Base-by-base conservation (phyloP, 306 rosid species). In the Oxytropis ochrocephala region DNA sequence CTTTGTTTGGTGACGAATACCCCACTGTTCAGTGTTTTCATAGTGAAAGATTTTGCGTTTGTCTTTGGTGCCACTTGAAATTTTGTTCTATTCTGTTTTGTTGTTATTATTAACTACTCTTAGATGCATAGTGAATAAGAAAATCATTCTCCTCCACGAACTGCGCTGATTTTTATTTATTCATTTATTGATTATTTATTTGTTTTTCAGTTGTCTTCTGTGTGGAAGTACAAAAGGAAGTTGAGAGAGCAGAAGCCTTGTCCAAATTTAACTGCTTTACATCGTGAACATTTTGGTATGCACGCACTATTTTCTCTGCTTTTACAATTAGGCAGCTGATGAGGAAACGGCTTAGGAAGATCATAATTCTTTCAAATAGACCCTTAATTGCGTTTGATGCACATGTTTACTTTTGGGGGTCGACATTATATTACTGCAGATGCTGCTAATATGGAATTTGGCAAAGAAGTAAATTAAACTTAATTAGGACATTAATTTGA, bases 211-310 rank as follows among this genome's bases (percentile, higher is more conserved):
- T 78, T 95, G 68, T 85, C 96, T 43, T 83, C 95, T 2, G 91
- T 91, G 6, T 95, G 99, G 99, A 87, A 87, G 75, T 85, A 84
- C 72, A 87, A 83, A 85, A 88, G 97, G 76, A 90, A 77, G 85
- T 60, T 79, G 82, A 95, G 89, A 53, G 99, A 89, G 85, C 89
- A 77, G 58, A 91, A 86, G 71, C 87, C 95, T 48, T 94, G 99
- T 83, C 84, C 83, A 6, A 87, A 86, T 78, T 69, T 92, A 79
- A 84, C 87, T 11, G 73, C 86, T 33, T 55, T 78, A 68, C 94
- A 64, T 58, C 80, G 39, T 0, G 81, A 75, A 50, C 91, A 76
- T 70, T 80, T 64, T 53, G 91, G 98, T 92, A 83, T 60, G 82
- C 41, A 7, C 42, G 6, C 57, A 64, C 77, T 17, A 13, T 27